phyloP scores from a whole-genome alignment of 2,329 filamentous ascomycete species.

The Gnomoniopsis smithogilvyi region DNA sequence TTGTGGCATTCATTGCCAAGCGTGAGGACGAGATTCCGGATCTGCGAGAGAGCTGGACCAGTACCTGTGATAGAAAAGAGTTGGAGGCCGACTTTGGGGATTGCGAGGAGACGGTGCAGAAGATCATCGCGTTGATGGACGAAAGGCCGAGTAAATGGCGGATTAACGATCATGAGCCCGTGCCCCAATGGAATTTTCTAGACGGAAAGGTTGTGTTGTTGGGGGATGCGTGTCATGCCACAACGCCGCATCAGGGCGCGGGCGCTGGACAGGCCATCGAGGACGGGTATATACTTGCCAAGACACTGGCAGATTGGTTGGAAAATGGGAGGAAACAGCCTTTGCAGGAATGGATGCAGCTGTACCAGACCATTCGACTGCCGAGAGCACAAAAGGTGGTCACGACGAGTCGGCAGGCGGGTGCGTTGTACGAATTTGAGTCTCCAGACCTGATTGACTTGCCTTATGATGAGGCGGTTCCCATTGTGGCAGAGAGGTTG shows the following conservation, averaged over 20 bases:
- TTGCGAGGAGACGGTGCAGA: slow-evolving; percentile 17
- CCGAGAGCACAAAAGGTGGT: slow-evolving; percentile 30
- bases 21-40: slow-evolving; percentile 17
- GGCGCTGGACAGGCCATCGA: slow-evolving; percentile 21
- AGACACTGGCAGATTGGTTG: slow-evolving; percentile 12
- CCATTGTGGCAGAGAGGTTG: slow-evolving; percentile 26
- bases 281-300: slow-evolving; percentile 20
- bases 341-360: slow-evolving; percentile 21
- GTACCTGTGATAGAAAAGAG: slow-evolving; percentile 13
- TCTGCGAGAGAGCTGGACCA: slow-evolving; percentile 15
- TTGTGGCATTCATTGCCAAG: slow-evolving; percentile 19
- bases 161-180: slow-evolving; percentile 26
- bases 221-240: slow-evolving; percentile 15
- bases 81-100: slow-evolving; percentile 19
- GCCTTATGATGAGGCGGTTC: slow-evolving; percentile 33
- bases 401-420: slow-evolving; percentile 27
- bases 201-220: slow-evolving; percentile 11
- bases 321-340: background rate
- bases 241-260: slow-evolving; percentile 20
- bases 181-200: slow-evolving; percentile 20
- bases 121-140: slow-evolving; percentile 17
- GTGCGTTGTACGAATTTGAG: slow-evolving; percentile 27
- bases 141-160: slow-evolving; percentile 23
- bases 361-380: slow-evolving; percentile 27
- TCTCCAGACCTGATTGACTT: slow-evolving; percentile 30